phyloP scores from a whole-genome alignment of 2,329 filamentous ascomycete species.

The Beauveria scarabaeidicola region DNA sequence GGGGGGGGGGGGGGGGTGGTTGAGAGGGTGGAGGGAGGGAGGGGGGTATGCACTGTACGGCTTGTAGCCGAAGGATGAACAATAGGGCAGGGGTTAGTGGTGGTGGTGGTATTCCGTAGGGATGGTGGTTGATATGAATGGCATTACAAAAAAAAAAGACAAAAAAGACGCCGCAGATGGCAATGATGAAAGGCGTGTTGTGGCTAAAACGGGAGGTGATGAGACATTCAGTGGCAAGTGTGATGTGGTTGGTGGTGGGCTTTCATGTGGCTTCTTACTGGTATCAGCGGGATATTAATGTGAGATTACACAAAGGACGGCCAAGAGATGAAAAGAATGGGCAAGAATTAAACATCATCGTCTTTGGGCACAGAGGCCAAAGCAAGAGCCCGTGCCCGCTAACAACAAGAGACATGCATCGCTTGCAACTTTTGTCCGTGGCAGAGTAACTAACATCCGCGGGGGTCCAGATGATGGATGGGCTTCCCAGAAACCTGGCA shows the following conservation, averaged over 20 bases:
- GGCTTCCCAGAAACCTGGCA: not conserved
- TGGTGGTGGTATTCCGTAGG: not conserved
- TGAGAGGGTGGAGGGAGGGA: not conserved
- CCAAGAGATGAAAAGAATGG: not conserved
- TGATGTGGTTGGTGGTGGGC: not conserved
- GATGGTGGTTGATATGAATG: not conserved
- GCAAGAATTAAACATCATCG: not conserved
- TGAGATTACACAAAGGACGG: not conserved
- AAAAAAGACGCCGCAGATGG: too few species aligned
- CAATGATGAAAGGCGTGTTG: too few species aligned
- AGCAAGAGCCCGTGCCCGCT: not conserved
- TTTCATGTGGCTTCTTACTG: not conserved
- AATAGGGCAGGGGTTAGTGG: not conserved
- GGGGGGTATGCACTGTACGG: slow-evolving; percentile 2
- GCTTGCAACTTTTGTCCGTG: not conserved
- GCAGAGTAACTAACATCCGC: not conserved
- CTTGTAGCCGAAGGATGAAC: slow-evolving; percentile 1
- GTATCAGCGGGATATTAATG: not conserved
- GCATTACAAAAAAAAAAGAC: not conserved
- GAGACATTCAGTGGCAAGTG: too few species aligned
- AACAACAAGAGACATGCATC: not conserved
- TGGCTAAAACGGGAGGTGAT: too few species aligned
- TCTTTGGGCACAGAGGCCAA: not conserved
- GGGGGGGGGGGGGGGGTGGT: too few species aligned
- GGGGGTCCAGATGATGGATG: not conserved